Evolutionary conservation across 2,329 filamentous ascomycete genomes (phyloP), one percentile per base, ranked within the genome.

Genomic region (Neonectria punicea): DNA sequence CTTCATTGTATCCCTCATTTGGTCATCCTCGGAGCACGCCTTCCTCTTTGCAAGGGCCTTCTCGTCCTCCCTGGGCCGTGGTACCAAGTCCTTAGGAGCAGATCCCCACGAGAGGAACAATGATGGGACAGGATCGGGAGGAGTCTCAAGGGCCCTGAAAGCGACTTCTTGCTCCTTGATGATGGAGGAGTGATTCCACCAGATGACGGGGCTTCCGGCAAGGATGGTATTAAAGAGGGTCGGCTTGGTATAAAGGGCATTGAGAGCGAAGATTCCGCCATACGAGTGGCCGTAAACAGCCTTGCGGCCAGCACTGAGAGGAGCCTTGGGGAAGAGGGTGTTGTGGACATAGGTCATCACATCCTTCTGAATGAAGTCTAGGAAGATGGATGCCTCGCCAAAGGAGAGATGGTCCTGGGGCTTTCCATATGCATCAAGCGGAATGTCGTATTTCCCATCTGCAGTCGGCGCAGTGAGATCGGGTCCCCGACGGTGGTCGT

Each of bases 211-310:
- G 30, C 83, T 85, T 5, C 79, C 81, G 1, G 80, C 79, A 14
- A 85, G 76, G 63, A 80, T 84, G 8, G 76, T 79, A 58, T 84
- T 76, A 58, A 85, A 86, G 3, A 80, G 73, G 1, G 72, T 67
- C 0, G 82, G 80, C 4, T 76, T 73, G 0, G 76, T 81, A 58
- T 82, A 81, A 9, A 85, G 75, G 0, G 80, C 74, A 63, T 85
- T 81, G 3, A 86, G 75, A 0, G 78, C 74, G 51, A 86, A 85
- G 1, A 86, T 73, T 0, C 83, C 84, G 2, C 83, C 83, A 28
- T 83, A 84, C 0, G 83, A 86, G 61, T 86, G 84, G 0, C 84
- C 84, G 44, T 80, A 85, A 1, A 86, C 73, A 0, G 81, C 84
- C 53, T 81, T 81, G 25, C 78, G 77, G 2, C 74, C 71, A 16